Base-by-base conservation (phyloP, 2,329 filamentous ascomycete genomes). In the Fusarium burgessii region DNA sequence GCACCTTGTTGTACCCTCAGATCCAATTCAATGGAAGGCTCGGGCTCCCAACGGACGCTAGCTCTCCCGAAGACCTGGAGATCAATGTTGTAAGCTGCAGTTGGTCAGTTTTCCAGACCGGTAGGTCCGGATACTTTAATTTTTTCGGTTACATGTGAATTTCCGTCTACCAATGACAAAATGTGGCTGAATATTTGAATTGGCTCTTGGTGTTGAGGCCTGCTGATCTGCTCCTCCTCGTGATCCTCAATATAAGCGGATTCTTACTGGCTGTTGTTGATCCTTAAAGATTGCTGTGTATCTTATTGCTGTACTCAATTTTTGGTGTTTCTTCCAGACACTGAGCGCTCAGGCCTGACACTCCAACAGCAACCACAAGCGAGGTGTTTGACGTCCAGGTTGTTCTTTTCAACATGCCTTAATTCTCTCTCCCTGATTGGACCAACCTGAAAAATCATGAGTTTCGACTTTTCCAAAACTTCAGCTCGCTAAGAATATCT, bases 61-160 rank as follows among this genome's bases (percentile, higher is more conserved):
- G 36, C 33, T 52, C 45, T 69, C 43, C 54, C 66, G 38, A 55
- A 36, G 65, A 41, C 59, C 29, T 64, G 52, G 66, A 54, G 40
- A 65, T 56, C 64, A 23, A 40, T 27, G 12, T 41, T 38, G 9
- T 38, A 33, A 51, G 32, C 47, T 51, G 47, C 7, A 38, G 32
- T 51, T 51, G 47, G 32, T 38, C 47, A 38, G 20, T 38, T 38
- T 38, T 38, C 32, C 47, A 51, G 20, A 51, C 47, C 55, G 52
- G 55, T 51, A 25, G 47, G 43, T 23, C 58, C 57, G 70, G 70
- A 49, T 66, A 35, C 27, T 51, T 15, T 23, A 17, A n/a, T 13
- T 33, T 59, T 40, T 68, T 75, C 74, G 73, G 74, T 76, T 74
- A 64, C 74, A 76, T 76, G 74, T 76, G 74, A 76, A 76, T 68